Evolutionary conservation across 495 filamentous ascomycete species (phyloP).

Genomic region (Hyaloscypha finlandica): DNA sequence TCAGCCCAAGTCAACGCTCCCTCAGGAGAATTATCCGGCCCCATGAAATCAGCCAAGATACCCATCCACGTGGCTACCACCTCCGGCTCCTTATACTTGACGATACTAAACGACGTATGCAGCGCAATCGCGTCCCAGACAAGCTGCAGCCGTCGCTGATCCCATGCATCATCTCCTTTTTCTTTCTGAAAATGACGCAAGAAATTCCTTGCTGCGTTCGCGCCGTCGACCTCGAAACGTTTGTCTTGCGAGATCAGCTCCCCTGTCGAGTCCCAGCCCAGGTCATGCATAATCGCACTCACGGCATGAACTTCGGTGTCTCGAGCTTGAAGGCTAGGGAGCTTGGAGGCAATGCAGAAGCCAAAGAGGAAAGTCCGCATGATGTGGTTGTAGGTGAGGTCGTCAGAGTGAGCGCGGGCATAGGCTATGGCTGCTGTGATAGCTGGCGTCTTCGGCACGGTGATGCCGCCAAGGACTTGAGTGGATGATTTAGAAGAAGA

Average conservation of each 20-base stretch:
- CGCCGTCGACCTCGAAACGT: constrained; percentile 59
- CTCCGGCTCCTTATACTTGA: constrained; percentile 46
- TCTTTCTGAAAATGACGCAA: constrained; percentile 37
- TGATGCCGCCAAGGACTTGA: too few relatives aligned
- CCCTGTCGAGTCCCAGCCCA: constrained; percentile 33
- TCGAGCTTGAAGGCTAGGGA: constrained; percentile 2
- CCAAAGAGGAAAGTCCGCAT: too few relatives aligned
- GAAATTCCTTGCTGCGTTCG: constrained; percentile 48
- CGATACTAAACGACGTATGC: constrained; percentile 45
- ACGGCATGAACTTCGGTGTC: constrained; percentile 41
- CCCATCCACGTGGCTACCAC: constrained; percentile 43
- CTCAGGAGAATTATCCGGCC: constrained; percentile 30
- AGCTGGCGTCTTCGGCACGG: too few relatives aligned
- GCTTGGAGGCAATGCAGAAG: constrained; percentile 16
- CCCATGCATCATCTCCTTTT: constrained; percentile 39
- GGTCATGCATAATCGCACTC: constrained; percentile 40
- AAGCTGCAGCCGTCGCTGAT: constrained; percentile 39
- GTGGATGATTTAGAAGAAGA: too few relatives aligned
- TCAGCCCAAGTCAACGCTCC: constrained; percentile 32
- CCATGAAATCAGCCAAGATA: constrained; percentile 49
- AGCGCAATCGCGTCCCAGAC: constrained; percentile 59
- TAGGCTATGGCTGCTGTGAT: too few relatives aligned
- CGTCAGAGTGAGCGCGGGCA: too few relatives aligned
- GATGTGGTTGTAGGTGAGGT: too few relatives aligned
- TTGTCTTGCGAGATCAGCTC: constrained; percentile 39